Percentiles rank a stretch among this genome's conserved stretches.
These are phyloP conservation scores for Cystoisospora suis DNA, from an alignment of 169 alveolate species.

Conservation along the genomic window DNA sequence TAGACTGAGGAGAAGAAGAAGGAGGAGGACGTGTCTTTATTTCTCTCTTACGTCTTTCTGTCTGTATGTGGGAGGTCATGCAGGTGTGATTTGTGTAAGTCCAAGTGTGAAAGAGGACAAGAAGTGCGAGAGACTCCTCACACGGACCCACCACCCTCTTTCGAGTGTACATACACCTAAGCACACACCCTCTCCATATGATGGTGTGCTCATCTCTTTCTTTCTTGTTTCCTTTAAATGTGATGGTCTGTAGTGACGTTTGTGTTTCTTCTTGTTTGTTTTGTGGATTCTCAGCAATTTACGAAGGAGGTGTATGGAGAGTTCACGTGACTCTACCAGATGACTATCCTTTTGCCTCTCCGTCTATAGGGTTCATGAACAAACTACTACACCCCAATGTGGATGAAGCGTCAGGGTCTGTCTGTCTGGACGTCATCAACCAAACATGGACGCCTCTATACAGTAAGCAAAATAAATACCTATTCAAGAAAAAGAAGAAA, in stretches of 20 bases:
- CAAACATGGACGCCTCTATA: constrained; percentile 98
- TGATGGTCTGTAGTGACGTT: neutral
- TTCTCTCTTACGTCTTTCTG: too few species aligned
- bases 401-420: constrained; percentile 96
- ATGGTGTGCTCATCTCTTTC: too few species aligned
- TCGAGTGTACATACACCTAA: too few species aligned
- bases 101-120: too few species aligned
- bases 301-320: constrained; percentile 89
- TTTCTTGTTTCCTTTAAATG: neutral
- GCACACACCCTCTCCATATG: too few species aligned
- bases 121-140: too few species aligned
- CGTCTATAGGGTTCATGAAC: constrained; percentile 95
- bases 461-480: constrained; percentile 73
- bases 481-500: too few species aligned
- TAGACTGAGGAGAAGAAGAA: too few species aligned
- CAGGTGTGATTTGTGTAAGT: too few species aligned
- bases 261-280: neutral
- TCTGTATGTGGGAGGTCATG: too few species aligned
- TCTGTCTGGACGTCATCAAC: constrained; percentile 95
- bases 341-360: constrained; percentile 96
- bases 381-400: constrained; percentile 95
- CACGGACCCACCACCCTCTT: too few species aligned
- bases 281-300: constrained; percentile 73
- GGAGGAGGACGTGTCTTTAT: too few species aligned
- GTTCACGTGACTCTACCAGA: constrained; percentile 94